Evolutionary conservation across 31 red algal genomes (phyloP).

Genomic region (Porphyra umbilicalis): DNA sequence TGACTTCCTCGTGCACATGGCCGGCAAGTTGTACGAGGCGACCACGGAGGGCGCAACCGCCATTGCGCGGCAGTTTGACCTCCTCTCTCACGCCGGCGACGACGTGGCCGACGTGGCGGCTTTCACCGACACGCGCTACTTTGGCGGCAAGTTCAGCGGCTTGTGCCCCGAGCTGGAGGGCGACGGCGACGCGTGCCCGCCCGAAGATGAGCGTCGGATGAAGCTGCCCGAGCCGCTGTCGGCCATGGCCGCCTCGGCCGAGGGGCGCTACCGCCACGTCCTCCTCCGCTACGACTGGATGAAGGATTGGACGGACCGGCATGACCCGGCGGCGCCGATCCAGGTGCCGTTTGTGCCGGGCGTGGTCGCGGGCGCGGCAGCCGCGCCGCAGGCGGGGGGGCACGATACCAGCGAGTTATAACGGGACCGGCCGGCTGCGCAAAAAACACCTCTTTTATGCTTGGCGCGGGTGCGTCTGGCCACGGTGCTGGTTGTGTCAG

Average conservation of each 20-base stretch:
- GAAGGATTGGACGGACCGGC: slow-evolving; percentile 65
- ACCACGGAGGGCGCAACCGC: slow-evolving; percentile 78
- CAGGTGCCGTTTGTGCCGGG: not conserved
- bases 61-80: slow-evolving; percentile 93
- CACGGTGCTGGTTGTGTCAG: no score
- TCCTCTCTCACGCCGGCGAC: slow-evolving; percentile 52
- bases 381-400: not conserved
- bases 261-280: slow-evolving; percentile 82
- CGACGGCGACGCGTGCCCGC: slow-evolving; percentile 44
- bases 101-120: slow-evolving; percentile 61
- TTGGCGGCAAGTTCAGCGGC: slow-evolving; percentile 74
- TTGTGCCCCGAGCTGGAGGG: slow-evolving; percentile 57
- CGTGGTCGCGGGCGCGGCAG: not conserved
- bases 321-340: slow-evolving; percentile 15
- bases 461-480: no score
- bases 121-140: slow-evolving; percentile 76
- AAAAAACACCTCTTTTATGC: no score
- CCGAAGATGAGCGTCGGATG: slow-evolving; percentile 47
- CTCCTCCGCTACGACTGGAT: slow-evolving; percentile 51
- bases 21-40: slow-evolving; percentile 93
- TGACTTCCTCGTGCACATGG: slow-evolving; percentile 93
- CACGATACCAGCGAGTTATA: not conserved
- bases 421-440: no score
- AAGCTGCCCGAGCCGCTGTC: slow-evolving; percentile 71
- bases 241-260: slow-evolving; percentile 44